phyloP scores from a whole-genome alignment of 306 rosid species.

The Quercus alba region DNA sequence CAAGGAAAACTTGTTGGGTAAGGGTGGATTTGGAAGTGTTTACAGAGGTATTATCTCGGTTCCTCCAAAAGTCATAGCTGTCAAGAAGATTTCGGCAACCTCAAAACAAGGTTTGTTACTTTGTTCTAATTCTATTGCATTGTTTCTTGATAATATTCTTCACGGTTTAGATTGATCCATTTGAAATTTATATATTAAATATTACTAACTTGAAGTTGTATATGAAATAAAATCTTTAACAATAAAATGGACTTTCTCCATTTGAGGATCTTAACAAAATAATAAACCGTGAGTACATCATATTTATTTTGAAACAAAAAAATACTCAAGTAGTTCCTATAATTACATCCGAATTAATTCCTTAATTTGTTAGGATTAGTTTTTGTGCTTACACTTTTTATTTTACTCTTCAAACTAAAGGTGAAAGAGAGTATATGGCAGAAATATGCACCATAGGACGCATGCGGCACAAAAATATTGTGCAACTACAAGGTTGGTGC shows the following conservation, averaged over 20 bases:
- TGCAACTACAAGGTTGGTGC: constrained; percentile 64
- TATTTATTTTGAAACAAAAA: neutral
- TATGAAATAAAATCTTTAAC: too few relatives aligned
- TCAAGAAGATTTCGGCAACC: constrained; percentile 52
- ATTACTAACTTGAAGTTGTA: too few relatives aligned
- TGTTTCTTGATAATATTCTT: too few relatives aligned
- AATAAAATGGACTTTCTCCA: neutral
- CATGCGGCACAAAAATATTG: constrained; percentile 55
- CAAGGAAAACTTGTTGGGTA: constrained; percentile 47
- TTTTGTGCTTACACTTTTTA: neutral
- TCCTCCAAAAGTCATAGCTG: constrained; percentile 40
- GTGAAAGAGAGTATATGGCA: constrained; percentile 61
- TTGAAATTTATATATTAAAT: too few relatives aligned
- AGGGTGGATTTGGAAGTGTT: constrained; percentile 59
- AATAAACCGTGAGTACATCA: neutral
- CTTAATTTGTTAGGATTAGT: neutral
- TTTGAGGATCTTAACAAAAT: too few relatives aligned
- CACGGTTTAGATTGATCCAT: too few relatives aligned
- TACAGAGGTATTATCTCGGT: constrained; percentile 39
- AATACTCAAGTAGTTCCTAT: too few relatives aligned
- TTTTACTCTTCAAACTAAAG: constrained; percentile 19
- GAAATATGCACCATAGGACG: constrained; percentile 62
- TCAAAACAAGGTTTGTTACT: constrained; percentile 50
- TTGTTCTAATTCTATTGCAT: too few relatives aligned
- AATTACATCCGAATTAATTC: too few relatives aligned